Percentiles rank a stretch among this genome's conserved stretches.
Conservation (phyloP, 257 asterid genomes). For the Verbena officinalis region DNA sequence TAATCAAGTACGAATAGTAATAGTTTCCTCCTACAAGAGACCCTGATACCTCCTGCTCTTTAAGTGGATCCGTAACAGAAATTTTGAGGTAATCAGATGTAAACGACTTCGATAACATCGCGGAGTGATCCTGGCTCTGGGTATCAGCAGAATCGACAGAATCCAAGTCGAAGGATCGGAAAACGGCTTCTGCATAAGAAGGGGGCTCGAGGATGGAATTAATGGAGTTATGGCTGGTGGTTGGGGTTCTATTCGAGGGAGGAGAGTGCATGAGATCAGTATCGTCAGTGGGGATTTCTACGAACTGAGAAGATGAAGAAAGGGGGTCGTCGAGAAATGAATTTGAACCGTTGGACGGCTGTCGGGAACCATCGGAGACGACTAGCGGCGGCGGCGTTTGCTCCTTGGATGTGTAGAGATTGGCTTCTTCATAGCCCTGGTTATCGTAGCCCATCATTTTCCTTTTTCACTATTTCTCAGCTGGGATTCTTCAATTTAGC, state of each 20-base stretch:
- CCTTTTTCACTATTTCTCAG: slow-evolving; percentile 15
- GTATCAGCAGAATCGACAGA: slow-evolving; percentile 42
- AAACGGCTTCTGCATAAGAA: slow-evolving; percentile 96
- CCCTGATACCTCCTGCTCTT: slow-evolving; percentile 68
- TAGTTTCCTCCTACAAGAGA: slow-evolving; percentile 71
- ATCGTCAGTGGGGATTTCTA: slow-evolving; percentile 59
- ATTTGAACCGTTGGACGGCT: slow-evolving; percentile 45
- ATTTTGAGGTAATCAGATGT: slow-evolving; percentile 53
- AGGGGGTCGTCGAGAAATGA: slow-evolving; percentile 52
- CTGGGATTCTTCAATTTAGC: slow-evolving; percentile 4
- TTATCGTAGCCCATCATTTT: slow-evolving; percentile 75
- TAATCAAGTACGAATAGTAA: slow-evolving; percentile 70
- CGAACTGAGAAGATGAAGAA: slow-evolving; percentile 53
- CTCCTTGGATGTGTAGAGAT: slow-evolving; percentile 52
- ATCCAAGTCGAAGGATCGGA: slow-evolving; percentile 76
- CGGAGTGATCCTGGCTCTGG: slow-evolving; percentile 55
- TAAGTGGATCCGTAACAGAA: slow-evolving; percentile 82
- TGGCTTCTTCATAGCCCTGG: slow-evolving; percentile 59
- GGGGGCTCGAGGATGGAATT: slow-evolving; percentile 92
- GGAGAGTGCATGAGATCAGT: slow-evolving; percentile 40
- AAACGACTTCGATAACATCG: slow-evolving; percentile 43
- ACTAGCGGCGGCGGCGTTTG: slow-evolving; percentile 65
- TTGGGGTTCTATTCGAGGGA: slow-evolving; percentile 43
- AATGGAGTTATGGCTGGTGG: slow-evolving; percentile 53
- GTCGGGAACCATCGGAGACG: slow-evolving; percentile 51